Conservation (phyloP, 2,329 filamentous ascomycete genomes). For the Colletotrichum navitas region DNA sequence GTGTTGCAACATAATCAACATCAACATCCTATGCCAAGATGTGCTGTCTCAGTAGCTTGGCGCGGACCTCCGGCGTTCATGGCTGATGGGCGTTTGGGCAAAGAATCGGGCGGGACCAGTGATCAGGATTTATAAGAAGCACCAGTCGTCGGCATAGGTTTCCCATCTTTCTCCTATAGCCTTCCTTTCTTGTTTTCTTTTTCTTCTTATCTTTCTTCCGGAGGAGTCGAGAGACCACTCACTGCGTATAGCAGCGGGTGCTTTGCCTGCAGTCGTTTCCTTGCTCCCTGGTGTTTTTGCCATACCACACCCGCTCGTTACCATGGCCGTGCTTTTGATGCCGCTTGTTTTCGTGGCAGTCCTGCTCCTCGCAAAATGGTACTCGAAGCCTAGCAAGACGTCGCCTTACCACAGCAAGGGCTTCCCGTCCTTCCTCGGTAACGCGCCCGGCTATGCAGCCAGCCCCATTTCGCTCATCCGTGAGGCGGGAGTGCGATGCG, state of each 20-base stretch:
- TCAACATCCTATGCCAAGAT: constrained; percentile 6
- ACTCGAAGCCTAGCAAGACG: constrained; percentile 28
- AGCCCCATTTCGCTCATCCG: constrained; percentile 32
- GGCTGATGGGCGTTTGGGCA: not conserved
- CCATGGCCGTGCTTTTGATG: constrained; percentile 10
- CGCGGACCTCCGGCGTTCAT: constrained; percentile 13
- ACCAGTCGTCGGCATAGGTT: not conserved
- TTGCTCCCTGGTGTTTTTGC: not conserved
- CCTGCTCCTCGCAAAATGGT: constrained; percentile 24
- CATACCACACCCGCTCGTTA: too few relatives aligned
- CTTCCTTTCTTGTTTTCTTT: not conserved
- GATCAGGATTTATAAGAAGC: not conserved
- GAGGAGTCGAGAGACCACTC: not conserved
- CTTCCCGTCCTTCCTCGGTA: constrained; percentile 40
- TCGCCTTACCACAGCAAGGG: constrained; percentile 41
- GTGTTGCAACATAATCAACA: not conserved
- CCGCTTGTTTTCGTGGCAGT: not conserved
- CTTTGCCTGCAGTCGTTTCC: not conserved
- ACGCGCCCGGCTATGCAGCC: constrained; percentile 18
- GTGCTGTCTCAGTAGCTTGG: constrained; percentile 7
- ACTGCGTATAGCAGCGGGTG: not conserved
- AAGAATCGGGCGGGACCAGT: not conserved
- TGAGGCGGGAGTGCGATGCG: constrained; percentile 25
- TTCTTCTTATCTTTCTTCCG: too few relatives aligned
- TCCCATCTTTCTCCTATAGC: too few relatives aligned